Evolutionary conservation across 2,329 filamentous ascomycete genomes (phyloP).

Genomic region (Stagonosporopsis chrysanthemi): DNA sequence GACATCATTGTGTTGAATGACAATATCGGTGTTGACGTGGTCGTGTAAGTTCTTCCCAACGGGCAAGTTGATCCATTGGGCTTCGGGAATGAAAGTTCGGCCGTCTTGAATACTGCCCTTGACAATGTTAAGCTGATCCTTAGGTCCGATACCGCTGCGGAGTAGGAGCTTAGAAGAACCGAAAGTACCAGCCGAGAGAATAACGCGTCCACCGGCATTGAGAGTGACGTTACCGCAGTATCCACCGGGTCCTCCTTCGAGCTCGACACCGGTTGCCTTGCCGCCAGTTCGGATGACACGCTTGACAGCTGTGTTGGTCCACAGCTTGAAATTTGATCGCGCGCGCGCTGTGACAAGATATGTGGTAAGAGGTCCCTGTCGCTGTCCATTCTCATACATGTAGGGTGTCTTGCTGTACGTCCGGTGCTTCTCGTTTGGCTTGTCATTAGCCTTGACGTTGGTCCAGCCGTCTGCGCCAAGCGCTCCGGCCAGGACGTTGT

Average conservation of each 20-base stretch:
- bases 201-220: conserved; percentile 67
- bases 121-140: conserved; percentile 56
- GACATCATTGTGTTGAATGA: conserved; percentile 60
- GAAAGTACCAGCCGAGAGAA: conserved; percentile 73
- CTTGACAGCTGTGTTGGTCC: conserved; percentile 71
- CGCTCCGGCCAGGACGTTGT: conserved; percentile 67
- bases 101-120: conserved; percentile 54
- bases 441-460: conserved; percentile 65
- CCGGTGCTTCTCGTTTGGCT: conserved; percentile 69
- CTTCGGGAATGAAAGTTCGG: conserved; percentile 52
- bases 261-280: conserved; percentile 71
- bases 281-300: conserved; percentile 70
- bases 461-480: conserved; percentile 69
- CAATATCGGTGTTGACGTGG: conserved; percentile 65
- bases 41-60: conserved; percentile 61
- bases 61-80: conserved; percentile 60
- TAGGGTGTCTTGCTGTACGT: conserved; percentile 70
- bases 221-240: conserved; percentile 67
- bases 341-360: conserved; percentile 70
- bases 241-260: conserved; percentile 69
- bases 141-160: conserved; percentile 72
- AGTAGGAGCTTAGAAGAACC: conserved; percentile 74
- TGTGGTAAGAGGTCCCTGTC: conserved; percentile 73
- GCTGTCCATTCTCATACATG: conserved; percentile 72
- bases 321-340: conserved; percentile 71